These are phyloP conservation scores for Fusarium brachygibbosum DNA, from an alignment of 2,329 filamentous ascomycete species.

Conservation along the genomic window DNA sequence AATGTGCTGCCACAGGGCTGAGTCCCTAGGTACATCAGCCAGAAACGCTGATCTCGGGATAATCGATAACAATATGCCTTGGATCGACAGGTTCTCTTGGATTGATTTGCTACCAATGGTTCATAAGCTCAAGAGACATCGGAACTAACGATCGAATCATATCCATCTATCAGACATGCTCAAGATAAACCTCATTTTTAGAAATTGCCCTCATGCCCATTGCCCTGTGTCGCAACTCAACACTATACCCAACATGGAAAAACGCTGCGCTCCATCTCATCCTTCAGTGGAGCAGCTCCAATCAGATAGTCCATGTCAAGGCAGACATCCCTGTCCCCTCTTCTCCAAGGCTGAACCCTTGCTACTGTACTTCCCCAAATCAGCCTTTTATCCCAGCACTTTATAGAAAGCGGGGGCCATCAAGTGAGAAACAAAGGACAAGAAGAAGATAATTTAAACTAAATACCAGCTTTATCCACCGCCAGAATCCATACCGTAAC, in stretches of 20 bases:
- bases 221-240: neutral
- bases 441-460: slow-evolving; percentile 4
- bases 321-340: slow-evolving; percentile 8
- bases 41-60: slow-evolving; percentile 23
- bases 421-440: neutral
- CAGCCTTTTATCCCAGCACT: slow-evolving; percentile 1
- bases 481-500: neutral
- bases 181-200: slow-evolving; percentile 1
- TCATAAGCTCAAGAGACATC: neutral
- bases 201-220: slow-evolving; percentile 3
- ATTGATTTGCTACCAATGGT: slow-evolving; percentile 8
- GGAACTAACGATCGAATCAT: slow-evolving; percentile 10
- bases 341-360: slow-evolving; percentile 22
- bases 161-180: neutral
- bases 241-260: slow-evolving; percentile 31
- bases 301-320: neutral
- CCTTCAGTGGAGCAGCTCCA: slow-evolving; percentile 16
- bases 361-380: slow-evolving; percentile 1
- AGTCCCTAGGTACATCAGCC: slow-evolving; percentile 4
- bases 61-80: slow-evolving; percentile 12
- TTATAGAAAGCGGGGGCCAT: slow-evolving; percentile 26
- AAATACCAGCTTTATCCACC: slow-evolving; percentile 12
- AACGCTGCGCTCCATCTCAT: slow-evolving; percentile 30
- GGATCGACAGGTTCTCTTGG: neutral
- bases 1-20: slow-evolving; percentile 25